Percentiles rank a stretch among this genome's conserved stretches.
Conservation (phyloP, 805 yeast species). For the Kluyveromyces dobzhanskii region DNA sequence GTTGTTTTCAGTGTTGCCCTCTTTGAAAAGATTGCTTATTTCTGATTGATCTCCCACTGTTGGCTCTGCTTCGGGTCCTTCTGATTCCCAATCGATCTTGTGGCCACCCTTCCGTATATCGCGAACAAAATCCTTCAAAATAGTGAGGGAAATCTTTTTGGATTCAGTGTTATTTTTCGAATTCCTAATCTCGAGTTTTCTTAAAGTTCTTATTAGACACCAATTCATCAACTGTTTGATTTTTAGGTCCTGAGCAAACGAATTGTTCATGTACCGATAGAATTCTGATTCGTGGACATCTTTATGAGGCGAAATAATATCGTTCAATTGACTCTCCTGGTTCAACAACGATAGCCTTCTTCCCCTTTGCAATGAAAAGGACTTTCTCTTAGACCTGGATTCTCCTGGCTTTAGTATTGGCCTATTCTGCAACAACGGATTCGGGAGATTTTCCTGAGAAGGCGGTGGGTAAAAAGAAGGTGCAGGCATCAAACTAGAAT, state of each 20-base stretch:
- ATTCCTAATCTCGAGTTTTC: conserved; percentile 10
- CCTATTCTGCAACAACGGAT: conserved; percentile 6
- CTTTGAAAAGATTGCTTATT: conserved; percentile 14
- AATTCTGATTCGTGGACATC: conserved; percentile 27
- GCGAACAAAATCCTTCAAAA: conserved; percentile 25
- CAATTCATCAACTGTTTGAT: conserved; percentile 26
- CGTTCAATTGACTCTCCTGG: conserved; percentile 14
- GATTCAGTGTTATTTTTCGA: conserved; percentile 11
- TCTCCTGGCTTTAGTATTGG: conserved; percentile 5
- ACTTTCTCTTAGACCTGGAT: conserved; percentile 15
- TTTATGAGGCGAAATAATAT: conserved; percentile 25
- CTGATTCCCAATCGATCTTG: conserved; percentile 21
- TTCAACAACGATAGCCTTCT: conserved; percentile 24
- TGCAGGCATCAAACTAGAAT: conserved; percentile 17
- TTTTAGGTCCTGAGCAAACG: conserved; percentile 22
- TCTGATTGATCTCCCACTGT: conserved; percentile 9
- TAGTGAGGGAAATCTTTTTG: conserved; percentile 16
- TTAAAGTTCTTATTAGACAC: conserved; percentile 24
- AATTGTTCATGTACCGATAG: conserved; percentile 24
- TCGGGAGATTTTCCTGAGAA: conserved; percentile 9
- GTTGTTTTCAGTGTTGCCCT: conserved; percentile 6
- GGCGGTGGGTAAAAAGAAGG: conserved; percentile 21
- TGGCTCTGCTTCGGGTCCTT: conserved; percentile 13
- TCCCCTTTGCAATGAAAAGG: conserved; percentile 23
- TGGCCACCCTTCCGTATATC: conserved; percentile 21